Base-by-base conservation (phyloP, 257 asterid genomes). In the Solanum virginianum region DNA sequence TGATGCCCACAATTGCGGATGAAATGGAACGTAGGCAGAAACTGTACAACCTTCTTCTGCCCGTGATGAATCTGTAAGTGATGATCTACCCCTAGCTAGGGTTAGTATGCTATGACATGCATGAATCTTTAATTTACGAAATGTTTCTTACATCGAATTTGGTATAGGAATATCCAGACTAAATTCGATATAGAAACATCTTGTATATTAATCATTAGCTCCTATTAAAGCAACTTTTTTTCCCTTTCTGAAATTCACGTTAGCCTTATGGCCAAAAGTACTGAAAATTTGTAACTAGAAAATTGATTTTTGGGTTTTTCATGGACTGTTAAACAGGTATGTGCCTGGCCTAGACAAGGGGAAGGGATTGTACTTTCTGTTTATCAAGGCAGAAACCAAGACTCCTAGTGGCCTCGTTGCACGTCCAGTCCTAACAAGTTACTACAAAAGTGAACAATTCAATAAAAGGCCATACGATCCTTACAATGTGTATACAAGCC, bases 61-160 rank as follows among this genome's bases (percentile, higher is more conserved):
- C 98, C 24, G 98, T 95, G 81, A 95, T 95, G 98, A 91, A 89
- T 88, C 87, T 91, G 98, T 95, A 82, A 94, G 95, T 86, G 81
- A 15, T 72, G 81, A 15, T 72, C 55, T 39, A n/a, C 14, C 43
- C 26, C 10, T 9, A 57, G 63, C 6, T 70, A 39, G 53, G 79
- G 75, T 68, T 39, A 5, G 79, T 39, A 70, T 36, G 49, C 79
- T 10, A 70, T 70, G 47, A 22, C 81, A 47, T 47, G 81, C 81
- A 75, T 49, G 43, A 24, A 75, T 75, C 62, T 24, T 22, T 24
- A 49, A 4, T 49, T 22, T 22, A 75, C 8, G 3, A 49, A 75
- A 24, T 75, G 15, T 8, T 75, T 75, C 43, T 13, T 47, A 13
- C 4, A 13, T 8, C 45, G 13, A 22, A 75, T 75, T 13, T 47